A percentile compares a stretch with the other conserved stretches of the same genome.
Conservation (phyloP, 176 grass and related monocot species). For the Zizania latifolia region DNA sequence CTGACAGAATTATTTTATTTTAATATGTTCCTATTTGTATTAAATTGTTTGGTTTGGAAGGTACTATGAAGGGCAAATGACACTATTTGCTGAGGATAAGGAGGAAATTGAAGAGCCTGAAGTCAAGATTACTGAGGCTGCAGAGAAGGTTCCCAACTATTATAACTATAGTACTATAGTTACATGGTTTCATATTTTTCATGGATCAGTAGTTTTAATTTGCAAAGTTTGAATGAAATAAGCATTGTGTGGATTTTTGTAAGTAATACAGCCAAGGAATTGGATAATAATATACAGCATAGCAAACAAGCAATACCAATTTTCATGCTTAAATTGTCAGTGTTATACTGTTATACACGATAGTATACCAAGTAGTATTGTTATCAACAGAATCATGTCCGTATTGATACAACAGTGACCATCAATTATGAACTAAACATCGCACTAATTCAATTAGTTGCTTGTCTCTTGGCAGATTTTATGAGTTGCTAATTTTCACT, state of each 20-base stretch:
- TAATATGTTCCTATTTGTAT: not conserved
- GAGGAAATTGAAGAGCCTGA: slow-evolving; percentile 57
- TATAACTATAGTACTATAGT: not conserved
- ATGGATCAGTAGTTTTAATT: not conserved
- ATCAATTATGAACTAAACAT: not conserved
- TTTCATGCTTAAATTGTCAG: not conserved
- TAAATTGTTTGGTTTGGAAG: slow-evolving; percentile 19
- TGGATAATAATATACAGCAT: not conserved
- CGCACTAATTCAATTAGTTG: not conserved
- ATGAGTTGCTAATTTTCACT: not conserved
- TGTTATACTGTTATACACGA: not conserved
- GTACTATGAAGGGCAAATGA: slow-evolving; percentile 74
- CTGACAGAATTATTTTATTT: not conserved
- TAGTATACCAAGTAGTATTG: not conserved
- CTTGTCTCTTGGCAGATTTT: not conserved
- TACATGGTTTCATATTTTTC: not conserved
- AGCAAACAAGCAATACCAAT: not conserved
- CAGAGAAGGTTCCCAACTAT: slow-evolving; percentile 65
- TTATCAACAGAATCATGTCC: not conserved
- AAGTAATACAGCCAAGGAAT: not conserved
- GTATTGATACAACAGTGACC: not conserved
- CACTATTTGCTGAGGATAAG: slow-evolving; percentile 44
- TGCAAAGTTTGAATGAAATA: not conserved
- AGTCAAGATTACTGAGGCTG: slow-evolving; percentile 72
- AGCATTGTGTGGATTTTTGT: not conserved